Evolutionary conservation across 495 filamentous ascomycete species (phyloP), one percentile per base, ranked within the genome.

Genomic region (Talaromyces liani): DNA sequence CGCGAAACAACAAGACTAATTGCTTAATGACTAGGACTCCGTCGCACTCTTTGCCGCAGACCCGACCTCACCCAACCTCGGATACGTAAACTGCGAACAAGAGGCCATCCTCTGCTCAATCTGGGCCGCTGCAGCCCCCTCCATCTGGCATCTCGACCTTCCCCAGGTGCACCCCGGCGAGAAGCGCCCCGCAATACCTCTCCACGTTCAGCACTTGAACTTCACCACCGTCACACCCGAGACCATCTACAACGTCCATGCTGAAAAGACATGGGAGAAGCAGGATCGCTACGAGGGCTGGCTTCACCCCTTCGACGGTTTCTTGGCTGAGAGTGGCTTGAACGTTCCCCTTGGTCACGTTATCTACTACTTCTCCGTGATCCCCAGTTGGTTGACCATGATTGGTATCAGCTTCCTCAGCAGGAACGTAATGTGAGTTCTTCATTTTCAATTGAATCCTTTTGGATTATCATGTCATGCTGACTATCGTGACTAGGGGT

Each of bases 401-500:
- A 83, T 98, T 65, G 72, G 81, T 36, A 84, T 98, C 66, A 91
- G 87, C 64, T 85, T 97, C 67, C 70, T 92, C 65, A 94, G 88
- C 80, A 83, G 92, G 68, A 83, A 80, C 45, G 80, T 97, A 72
- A 96, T 97, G 94, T 97, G 80, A 87, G 92, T 84, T 59, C 55
- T 29, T 36, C 22, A 10, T 47, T 36, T 60, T 33, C 24, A n/a
- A 31, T 20, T 55, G 45, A 7, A 57, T 60, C 14, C 3, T 41
- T 33, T 39, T 12, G 54, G 3, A 24, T n/a, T 34, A 39, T 31
- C 66, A 47, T 64, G 36, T 63, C 39, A 14, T 57, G 27, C 68
- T 75, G 62, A 75, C 47, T 24, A 3, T 18, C 31, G 24, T 16
- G 36, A 22, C 33, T 63, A 80, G 77, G 77, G 65, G 75, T 65